Evolutionary conservation across 306 rosid genomes (phyloP).

Genomic region (Rosa multiflora): DNA sequence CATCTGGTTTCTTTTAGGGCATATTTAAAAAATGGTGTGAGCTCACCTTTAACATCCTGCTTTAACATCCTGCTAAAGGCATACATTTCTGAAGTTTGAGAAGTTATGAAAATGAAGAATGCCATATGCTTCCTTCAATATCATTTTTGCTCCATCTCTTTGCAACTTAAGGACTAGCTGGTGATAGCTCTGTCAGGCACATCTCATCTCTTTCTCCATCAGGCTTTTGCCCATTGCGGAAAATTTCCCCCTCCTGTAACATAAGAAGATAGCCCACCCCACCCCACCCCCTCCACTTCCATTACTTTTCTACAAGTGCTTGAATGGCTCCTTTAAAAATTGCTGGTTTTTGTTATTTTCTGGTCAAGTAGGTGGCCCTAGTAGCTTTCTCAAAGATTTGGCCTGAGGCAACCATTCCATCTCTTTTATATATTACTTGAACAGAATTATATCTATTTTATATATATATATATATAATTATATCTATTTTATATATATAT

Average conservation of each 20-base stretch:
- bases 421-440: background rate
- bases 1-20: background rate
- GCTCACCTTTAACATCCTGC: background rate
- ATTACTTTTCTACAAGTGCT: too few relatives aligned
- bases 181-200: background rate
- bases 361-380: too few relatives aligned
- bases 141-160: background rate
- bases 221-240: background rate
- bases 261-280: too few relatives aligned
- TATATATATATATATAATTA: too few relatives aligned
- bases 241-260: background rate
- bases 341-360: too few relatives aligned
- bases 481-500: too few relatives aligned
- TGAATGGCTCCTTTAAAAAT: too few relatives aligned
- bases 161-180: background rate
- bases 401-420: background rate
- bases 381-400: slow-evolving; percentile 5
- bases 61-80: background rate
- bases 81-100: background rate
- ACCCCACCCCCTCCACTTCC: too few relatives aligned
- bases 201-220: background rate
- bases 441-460: background rate
- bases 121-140: background rate
- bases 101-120: background rate
- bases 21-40: background rate